Evolutionary conservation across 2,329 filamentous ascomycete species (phyloP).

Genomic region (Ascochyta viciae-villosae): DNA sequence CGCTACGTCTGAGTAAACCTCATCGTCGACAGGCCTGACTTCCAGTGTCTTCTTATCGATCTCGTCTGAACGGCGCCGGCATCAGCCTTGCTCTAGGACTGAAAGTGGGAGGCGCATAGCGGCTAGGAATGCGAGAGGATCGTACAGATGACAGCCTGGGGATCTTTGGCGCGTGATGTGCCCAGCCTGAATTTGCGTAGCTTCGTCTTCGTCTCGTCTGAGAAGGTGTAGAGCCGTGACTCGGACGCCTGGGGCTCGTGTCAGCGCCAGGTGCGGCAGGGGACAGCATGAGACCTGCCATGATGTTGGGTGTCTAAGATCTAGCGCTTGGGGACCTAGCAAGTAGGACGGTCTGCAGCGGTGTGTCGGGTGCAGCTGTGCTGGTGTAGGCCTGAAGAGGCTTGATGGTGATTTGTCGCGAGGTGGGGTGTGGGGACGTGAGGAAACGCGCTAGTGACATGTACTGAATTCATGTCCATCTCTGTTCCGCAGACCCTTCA

Average conservation of each 20-base stretch:
- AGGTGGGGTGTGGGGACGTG: slow-evolving; percentile 10
- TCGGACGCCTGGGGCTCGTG: slow-evolving; percentile 68
- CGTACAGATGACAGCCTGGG: slow-evolving; percentile 95
- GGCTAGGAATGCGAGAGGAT: slow-evolving; percentile 12
- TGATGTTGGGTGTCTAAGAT: slow-evolving; percentile 8
- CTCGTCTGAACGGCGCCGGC: slow-evolving; percentile 65
- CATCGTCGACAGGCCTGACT: slow-evolving; percentile 82
- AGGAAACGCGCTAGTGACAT: slow-evolving; percentile 21
- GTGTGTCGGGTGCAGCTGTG: slow-evolving; percentile 10
- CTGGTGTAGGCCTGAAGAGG: slow-evolving; percentile 30
- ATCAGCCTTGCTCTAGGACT: slow-evolving; percentile 34
- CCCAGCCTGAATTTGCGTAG: slow-evolving; percentile 93
- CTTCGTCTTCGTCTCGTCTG: slow-evolving; percentile 84
- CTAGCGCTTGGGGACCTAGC: background rate
- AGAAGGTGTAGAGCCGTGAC: slow-evolving; percentile 90
- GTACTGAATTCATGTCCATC: slow-evolving; percentile 6
- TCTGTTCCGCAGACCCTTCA: slow-evolving; percentile 18
- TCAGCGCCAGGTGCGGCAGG: slow-evolving; percentile 11
- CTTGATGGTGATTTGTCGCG: slow-evolving; percentile 19
- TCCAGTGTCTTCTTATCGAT: slow-evolving; percentile 92
- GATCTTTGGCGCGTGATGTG: slow-evolving; percentile 83
- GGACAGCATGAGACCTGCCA: slow-evolving; percentile 26
- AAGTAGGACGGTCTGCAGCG: background rate
- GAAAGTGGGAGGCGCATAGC: slow-evolving; percentile 1
- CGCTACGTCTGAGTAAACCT: slow-evolving; percentile 81